Percentiles rank a stretch among this genome's conserved stretches.
phyloP scores from a whole-genome alignment of 78 protist species.

The Dictyostelium capitatum region DNA sequence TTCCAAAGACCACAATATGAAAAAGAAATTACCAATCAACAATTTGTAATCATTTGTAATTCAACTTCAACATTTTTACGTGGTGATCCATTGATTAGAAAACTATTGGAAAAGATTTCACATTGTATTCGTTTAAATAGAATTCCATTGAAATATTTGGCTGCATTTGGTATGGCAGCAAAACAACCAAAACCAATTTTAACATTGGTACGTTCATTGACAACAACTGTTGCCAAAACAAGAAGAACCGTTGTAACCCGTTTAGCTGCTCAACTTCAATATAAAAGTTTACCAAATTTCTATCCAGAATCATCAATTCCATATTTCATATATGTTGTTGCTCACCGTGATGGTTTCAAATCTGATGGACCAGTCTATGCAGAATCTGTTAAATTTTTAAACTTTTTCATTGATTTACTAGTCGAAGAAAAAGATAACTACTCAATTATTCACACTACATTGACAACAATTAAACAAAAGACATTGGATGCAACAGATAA shows the following conservation, averaged over 20 bases:
- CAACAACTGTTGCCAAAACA: constrained; percentile 30
- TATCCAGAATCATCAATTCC: constrained; percentile 67
- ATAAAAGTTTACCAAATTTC: neutral
- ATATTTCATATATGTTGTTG: constrained; percentile 41
- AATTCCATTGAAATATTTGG: constrained; percentile 47
- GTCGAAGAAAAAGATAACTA: constrained; percentile 64
- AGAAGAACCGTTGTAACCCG: constrained; percentile 49
- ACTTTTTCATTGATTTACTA: constrained; percentile 47
- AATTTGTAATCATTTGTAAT: constrained; percentile 32
- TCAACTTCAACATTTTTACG: neutral
- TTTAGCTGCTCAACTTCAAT: neutral
- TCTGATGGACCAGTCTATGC: neutral
- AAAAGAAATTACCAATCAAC: constrained; percentile 10
- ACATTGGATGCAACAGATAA: constrained; percentile 28
- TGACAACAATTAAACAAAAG: neutral
- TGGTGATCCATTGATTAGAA: constrained; percentile 13
- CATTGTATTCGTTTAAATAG: constrained; percentile 31
- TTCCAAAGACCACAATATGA: neutral
- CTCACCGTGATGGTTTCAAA: constrained; percentile 27
- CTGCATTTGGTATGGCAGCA: constrained; percentile 76
- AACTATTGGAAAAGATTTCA: constrained; percentile 39
- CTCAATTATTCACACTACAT: constrained; percentile 32
- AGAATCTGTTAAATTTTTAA: neutral
- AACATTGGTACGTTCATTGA: constrained; percentile 10
- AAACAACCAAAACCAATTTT: constrained; percentile 27